Conservation (phyloP, 805 yeast species). For the Priceomyces melissophilus region DNA sequence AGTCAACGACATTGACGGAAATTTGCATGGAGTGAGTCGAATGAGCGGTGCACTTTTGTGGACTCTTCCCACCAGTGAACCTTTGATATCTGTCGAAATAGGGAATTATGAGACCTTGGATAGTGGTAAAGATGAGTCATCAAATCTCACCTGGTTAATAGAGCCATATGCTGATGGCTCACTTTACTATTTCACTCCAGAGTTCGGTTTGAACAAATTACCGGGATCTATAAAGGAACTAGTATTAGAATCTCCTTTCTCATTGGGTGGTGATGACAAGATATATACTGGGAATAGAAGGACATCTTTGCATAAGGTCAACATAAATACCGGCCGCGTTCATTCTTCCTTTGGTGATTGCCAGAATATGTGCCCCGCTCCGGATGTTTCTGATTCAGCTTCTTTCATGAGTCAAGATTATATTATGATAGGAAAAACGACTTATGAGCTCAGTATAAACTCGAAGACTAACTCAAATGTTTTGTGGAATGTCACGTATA, state of each 20-base stretch:
- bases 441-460: constrained; percentile 72
- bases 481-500: constrained; percentile 81
- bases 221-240: constrained; percentile 79
- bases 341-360: constrained; percentile 59
- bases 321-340: constrained; percentile 72
- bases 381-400: constrained; percentile 15
- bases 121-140: constrained; percentile 10
- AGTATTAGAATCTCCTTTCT: constrained; percentile 82
- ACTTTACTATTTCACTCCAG: constrained; percentile 73
- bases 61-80: constrained; percentile 65
- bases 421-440: constrained; percentile 66
- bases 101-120: constrained; percentile 10
- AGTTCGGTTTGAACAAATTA: constrained; percentile 70
- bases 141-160: constrained; percentile 69
- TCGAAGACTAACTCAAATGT: constrained; percentile 54
- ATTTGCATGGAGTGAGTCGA: constrained; percentile 75
- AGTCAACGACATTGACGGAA: constrained; percentile 83
- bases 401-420: constrained; percentile 21
- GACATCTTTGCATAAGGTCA: constrained; percentile 71
- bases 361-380: constrained; percentile 34
- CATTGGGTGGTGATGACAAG: constrained; percentile 69
- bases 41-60: constrained; percentile 72
- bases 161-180: constrained; percentile 88
- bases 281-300: constrained; percentile 82
- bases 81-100: constrained; percentile 50